phyloP scores from a whole-genome alignment of 2,329 filamentous ascomycete species.

The Didymella exigua region DNA sequence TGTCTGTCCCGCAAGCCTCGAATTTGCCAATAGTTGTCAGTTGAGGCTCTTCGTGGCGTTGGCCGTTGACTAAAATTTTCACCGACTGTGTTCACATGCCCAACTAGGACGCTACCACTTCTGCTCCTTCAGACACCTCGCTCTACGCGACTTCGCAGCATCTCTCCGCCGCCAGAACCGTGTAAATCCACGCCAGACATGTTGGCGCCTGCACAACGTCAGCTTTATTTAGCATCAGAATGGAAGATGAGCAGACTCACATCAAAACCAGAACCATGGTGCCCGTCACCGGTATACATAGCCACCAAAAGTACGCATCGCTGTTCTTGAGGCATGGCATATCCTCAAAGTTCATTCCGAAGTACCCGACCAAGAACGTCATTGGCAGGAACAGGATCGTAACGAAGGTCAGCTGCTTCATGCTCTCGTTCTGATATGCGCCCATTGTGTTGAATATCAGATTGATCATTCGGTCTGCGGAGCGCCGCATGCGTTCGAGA shows the following conservation, averaged over 20 bases:
- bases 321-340: conserved; percentile 57
- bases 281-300: conserved; percentile 49
- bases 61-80: no score
- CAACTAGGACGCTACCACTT: not conserved
- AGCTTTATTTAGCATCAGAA: not conserved
- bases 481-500: conserved; percentile 79
- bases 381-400: conserved; percentile 89
- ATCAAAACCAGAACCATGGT: conserved; percentile 36
- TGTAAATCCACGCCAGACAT: conserved; percentile 8
- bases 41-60: no score
- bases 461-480: conserved; percentile 76
- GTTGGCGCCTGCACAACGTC: conserved; percentile 1
- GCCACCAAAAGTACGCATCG: conserved; percentile 57
- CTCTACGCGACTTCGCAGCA: conserved; percentile 1
- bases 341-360: conserved; percentile 66
- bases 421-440: conserved; percentile 85
- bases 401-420: conserved; percentile 85
- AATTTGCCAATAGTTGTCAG: no score
- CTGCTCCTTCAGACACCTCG: not conserved
- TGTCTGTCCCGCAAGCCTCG: no score
- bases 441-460: conserved; percentile 93
- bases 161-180: conserved; percentile 8
- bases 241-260: not conserved
- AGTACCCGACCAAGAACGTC: conserved; percentile 77
- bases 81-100: no score